phyloP scores from a whole-genome alignment of 192 early-diverging fungal genomes.

The Dissophora globulifera region DNA sequence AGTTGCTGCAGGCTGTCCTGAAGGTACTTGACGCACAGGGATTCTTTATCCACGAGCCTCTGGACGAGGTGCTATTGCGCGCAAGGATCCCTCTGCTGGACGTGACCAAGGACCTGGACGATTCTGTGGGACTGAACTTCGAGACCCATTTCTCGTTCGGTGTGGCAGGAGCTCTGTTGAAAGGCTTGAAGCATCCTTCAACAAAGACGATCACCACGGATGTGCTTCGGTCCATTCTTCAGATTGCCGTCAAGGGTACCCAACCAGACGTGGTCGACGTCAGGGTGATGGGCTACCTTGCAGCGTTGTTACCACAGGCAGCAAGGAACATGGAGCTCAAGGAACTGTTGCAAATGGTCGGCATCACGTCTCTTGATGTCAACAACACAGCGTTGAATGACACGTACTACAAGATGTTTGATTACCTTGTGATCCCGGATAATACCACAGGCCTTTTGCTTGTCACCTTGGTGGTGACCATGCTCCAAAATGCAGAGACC shows the following conservation, averaged over 20 bases:
- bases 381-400: conserved; percentile 55
- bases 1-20: conserved; percentile 76
- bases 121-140: conserved; percentile 82
- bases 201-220: conserved; percentile 80
- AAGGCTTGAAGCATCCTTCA: conserved; percentile 80
- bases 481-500: conserved; percentile 77
- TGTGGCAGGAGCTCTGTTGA: conserved; percentile 80
- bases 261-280: conserved; percentile 52
- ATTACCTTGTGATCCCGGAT: conserved; percentile 71
- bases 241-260: conserved; percentile 71
- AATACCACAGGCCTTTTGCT: conserved; percentile 72
- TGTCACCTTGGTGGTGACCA: conserved; percentile 72
- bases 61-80: conserved; percentile 77
- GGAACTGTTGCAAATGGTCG: conserved; percentile 65
- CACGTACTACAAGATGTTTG: conserved; percentile 72
- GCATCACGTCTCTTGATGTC: conserved; percentile 59
- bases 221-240: conserved; percentile 78
- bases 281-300: conserved; percentile 78
- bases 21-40: conserved; percentile 79
- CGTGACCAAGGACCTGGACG: conserved; percentile 78
- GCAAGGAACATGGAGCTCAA: conserved; percentile 75
- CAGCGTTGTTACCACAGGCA: conserved; percentile 83
- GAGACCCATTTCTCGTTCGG: conserved; percentile 89
- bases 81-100: conserved; percentile 79
- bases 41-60: conserved; percentile 74